Conservation (phyloP, 2,329 filamentous ascomycete species). For the Arthroderma uncinatum region DNA sequence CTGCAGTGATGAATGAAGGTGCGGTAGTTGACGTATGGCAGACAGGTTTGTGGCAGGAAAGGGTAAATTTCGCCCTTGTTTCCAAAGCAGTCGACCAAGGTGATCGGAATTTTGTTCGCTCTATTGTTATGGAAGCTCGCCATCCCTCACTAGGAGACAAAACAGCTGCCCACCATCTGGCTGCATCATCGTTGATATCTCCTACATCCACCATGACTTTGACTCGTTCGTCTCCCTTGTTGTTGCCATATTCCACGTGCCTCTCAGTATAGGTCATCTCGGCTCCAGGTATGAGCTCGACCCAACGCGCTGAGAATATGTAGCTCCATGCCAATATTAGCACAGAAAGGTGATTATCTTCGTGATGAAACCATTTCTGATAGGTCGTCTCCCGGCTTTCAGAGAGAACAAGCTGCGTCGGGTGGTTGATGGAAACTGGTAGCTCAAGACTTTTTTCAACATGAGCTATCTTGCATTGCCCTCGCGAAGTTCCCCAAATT, state of each 20-base stretch:
- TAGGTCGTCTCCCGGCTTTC: not conserved
- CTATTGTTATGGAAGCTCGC: conserved; percentile 9
- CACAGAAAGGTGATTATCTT: conserved; percentile 12
- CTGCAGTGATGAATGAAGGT: conserved; percentile 12
- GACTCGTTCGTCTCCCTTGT: not conserved
- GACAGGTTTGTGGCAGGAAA: not conserved
- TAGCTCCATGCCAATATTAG: conserved; percentile 14
- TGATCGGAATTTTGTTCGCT: not conserved
- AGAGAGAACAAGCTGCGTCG: not conserved
- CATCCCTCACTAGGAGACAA: conserved; percentile 13
- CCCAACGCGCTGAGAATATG: conserved; percentile 12
- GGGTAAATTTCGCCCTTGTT: conserved; percentile 2
- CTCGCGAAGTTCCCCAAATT: conserved; percentile 10
- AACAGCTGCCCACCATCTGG: conserved; percentile 16
- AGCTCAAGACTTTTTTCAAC: conserved; percentile 8
- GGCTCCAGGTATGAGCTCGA: conserved; percentile 10
- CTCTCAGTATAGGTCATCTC: conserved; percentile 7
- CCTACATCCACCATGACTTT: conserved; percentile 9
- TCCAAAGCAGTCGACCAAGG: conserved; percentile 9
- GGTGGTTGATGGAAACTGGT: conserved; percentile 1
- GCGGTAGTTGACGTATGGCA: not conserved
- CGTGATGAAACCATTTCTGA: conserved; percentile 10
- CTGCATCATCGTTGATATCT: conserved; percentile 8
- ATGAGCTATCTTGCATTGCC: not conserved
- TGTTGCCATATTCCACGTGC: conserved; percentile 1